phyloP scores from a whole-genome alignment of 1,284 basidiomycete species.

The Vanrija sp. region DNA sequence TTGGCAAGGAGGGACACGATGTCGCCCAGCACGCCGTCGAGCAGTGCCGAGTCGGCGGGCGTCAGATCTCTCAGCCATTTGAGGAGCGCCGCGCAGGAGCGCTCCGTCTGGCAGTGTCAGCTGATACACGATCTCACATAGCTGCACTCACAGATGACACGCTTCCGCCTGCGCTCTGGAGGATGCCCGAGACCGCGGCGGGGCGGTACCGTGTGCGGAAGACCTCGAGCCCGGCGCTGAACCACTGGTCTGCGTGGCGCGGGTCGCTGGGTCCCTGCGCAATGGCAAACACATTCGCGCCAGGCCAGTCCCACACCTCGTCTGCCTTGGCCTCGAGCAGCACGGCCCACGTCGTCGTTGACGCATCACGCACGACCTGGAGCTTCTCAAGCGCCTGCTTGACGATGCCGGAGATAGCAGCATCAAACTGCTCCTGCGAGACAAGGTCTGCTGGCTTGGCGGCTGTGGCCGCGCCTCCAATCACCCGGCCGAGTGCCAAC shows the following conservation, averaged over 20 bases:
- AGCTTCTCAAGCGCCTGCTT: conserved; percentile 89
- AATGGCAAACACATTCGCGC: conserved; percentile 2
- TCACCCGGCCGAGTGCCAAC: conserved; percentile 43
- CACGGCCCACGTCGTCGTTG: conserved; percentile 59
- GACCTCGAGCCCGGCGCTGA: conserved; percentile 6
- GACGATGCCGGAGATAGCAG: conserved; percentile 63
- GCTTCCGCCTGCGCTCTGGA: conserved; percentile 72
- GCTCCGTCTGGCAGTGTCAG: conserved; percentile 59
- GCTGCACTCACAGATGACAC: conserved; percentile 67
- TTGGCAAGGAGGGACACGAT: conserved; percentile 56
- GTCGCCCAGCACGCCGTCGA: conserved; percentile 54
- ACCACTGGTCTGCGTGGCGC: conserved; percentile 5
- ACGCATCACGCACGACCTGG: conserved; percentile 78
- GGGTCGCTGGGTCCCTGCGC: neutral
- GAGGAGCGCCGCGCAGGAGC: conserved; percentile 61
- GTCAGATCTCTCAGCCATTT: conserved; percentile 50
- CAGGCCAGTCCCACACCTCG: conserved; percentile 6
- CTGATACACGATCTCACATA: conserved; percentile 7
- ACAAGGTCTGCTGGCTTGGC: conserved; percentile 44
- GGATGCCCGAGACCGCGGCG: conserved; percentile 65
- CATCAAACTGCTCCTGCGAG: conserved; percentile 58
- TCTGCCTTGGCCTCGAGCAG: conserved; percentile 8
- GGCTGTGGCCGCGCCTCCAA: conserved; percentile 13
- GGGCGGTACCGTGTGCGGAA: conserved; percentile 18
- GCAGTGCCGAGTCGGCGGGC: conserved; percentile 48